A percentile compares a stretch with the other conserved stretches of the same genome.
Evolutionary conservation across 176 grass and related monocot species (phyloP).

Genomic region (Olyra latifolia): DNA sequence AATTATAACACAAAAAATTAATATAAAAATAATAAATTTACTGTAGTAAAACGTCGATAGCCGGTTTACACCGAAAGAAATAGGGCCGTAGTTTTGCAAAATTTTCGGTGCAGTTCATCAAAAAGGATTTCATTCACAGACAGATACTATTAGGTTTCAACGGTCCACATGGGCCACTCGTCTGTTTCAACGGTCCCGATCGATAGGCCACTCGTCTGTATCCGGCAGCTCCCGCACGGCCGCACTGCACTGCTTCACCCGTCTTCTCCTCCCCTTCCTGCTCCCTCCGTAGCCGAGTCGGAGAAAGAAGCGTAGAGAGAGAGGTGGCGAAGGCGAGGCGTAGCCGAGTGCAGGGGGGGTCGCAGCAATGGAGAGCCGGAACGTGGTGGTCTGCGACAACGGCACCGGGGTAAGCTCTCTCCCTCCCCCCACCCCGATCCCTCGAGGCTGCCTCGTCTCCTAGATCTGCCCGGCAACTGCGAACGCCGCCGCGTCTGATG

Average conservation of each 20-base stretch:
- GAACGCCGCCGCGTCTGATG: background rate
- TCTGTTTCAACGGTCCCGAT: too few species aligned
- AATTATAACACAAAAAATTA: too few species aligned
- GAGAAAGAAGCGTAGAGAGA: background rate
- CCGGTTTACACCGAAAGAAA: too few species aligned
- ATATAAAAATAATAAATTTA: too few species aligned
- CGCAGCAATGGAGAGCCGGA: constrained; percentile 61
- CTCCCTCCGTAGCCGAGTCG: background rate
- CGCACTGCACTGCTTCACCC: background rate
- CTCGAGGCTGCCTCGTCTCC: background rate
- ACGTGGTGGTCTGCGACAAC: constrained; percentile 86
- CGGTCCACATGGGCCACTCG: too few species aligned
- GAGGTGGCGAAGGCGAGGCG: background rate
- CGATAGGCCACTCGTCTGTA: too few species aligned
- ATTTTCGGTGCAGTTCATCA: too few species aligned
- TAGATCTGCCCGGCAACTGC: background rate
- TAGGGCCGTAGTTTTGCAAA: too few species aligned
- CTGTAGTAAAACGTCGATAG: too few species aligned
- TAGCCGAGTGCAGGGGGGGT: background rate
- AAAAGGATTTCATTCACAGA: too few species aligned
- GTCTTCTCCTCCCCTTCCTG: background rate
- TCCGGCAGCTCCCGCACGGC: too few species aligned
- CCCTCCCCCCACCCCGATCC: background rate
- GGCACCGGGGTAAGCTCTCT: constrained; percentile 66
- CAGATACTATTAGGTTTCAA: too few species aligned